phyloP scores from a whole-genome alignment of 1,284 basidiomycete species.

The Naganishia sp. region DNA sequence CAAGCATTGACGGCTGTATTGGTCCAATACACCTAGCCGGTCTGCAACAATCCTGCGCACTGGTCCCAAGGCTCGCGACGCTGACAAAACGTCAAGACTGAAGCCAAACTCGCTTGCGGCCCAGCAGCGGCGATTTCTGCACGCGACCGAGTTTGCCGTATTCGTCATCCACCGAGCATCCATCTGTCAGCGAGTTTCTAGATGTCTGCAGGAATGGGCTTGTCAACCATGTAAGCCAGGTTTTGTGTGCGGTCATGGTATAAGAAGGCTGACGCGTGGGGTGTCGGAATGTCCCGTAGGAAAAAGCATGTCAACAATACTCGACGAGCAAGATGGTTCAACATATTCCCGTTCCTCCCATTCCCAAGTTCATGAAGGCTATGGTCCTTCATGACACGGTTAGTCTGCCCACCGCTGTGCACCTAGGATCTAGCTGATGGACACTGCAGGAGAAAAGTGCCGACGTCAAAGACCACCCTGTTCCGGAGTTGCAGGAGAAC shows the following conservation, averaged over 20 bases:
- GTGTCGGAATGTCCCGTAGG: neutral
- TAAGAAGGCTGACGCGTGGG: neutral
- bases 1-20: no score
- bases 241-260: neutral
- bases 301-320: neutral
- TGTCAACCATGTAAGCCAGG: neutral
- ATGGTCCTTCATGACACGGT: constrained; percentile 38
- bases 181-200: constrained; percentile 1
- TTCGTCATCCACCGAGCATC: neutral
- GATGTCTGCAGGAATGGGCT: neutral
- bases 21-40: no score
- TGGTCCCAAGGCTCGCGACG: no score
- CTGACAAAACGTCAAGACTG: no score
- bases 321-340: constrained; percentile 1
- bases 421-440: neutral
- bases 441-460: constrained; percentile 30
- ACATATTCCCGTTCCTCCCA: constrained; percentile 4
- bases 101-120: no score
- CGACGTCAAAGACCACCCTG: constrained; percentile 40
- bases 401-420: neutral
- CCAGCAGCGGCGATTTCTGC: neutral
- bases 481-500: constrained; percentile 44
- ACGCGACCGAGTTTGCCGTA: neutral
- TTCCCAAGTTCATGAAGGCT: constrained; percentile 42
- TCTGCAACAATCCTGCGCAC: no score